A percentile compares a stretch with the other conserved stretches of the same genome.
Conservation (phyloP, 2,329 filamentous ascomycete genomes). For the Alternaria ethzedia region DNA sequence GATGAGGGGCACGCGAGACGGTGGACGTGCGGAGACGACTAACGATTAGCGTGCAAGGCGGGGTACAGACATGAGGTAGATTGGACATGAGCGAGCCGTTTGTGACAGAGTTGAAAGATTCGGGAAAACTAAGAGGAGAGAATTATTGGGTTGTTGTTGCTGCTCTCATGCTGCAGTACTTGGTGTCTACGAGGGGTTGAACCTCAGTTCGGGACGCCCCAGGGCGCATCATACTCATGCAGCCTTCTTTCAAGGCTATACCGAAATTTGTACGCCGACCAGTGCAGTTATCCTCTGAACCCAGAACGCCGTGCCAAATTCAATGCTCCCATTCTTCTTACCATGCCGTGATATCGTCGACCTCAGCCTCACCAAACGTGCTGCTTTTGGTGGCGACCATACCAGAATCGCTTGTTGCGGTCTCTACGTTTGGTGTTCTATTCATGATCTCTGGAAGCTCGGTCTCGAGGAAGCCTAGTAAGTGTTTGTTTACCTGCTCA, state of each 20-base stretch:
- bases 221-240: slow-evolving; percentile 32
- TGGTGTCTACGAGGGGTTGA: slow-evolving; percentile 39
- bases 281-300: slow-evolving; percentile 17
- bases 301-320: slow-evolving; percentile 37
- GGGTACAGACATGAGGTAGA: not conserved
- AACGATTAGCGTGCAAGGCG: not conserved
- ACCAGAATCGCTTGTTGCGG: slow-evolving; percentile 41
- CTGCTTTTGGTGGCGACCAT: slow-evolving; percentile 80
- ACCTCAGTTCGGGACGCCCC: slow-evolving; percentile 34
- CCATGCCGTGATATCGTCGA: slow-evolving; percentile 96
- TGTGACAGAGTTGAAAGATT: not conserved
- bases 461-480: slow-evolving; percentile 82
- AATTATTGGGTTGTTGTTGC: not conserved
- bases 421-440: slow-evolving; percentile 53
- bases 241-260: slow-evolving; percentile 49
- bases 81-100: not conserved
- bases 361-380: slow-evolving; percentile 93
- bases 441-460: slow-evolving; percentile 88
- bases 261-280: slow-evolving; percentile 40
- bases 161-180: not conserved
- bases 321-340: slow-evolving; percentile 50
- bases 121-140: not conserved
- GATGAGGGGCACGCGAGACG: not conserved
- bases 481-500: slow-evolving; percentile 91
- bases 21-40: not conserved